Conservation (phyloP, 768 basidiomycete species). For the Sarcodon sp. region DNA sequence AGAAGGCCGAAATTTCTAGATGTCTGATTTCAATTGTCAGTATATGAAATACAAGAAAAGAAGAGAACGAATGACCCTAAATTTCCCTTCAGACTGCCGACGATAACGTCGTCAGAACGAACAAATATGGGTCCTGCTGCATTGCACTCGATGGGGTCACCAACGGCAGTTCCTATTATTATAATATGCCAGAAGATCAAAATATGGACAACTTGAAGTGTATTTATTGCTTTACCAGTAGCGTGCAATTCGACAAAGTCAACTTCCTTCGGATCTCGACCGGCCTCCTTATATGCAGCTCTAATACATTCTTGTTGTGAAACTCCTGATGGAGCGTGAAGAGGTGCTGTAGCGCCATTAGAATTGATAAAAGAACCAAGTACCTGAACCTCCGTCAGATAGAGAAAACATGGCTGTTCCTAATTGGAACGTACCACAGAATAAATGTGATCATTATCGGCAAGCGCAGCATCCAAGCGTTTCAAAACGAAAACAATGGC, state of each 20-base stretch:
- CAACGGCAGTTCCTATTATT: conserved; percentile 23
- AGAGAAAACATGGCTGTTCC: neutral
- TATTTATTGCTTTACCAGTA: conserved; percentile 21
- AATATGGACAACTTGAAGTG: neutral
- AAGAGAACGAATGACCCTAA: conserved; percentile 20
- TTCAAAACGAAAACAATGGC: conserved; percentile 26
- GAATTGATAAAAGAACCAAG: conserved; percentile 26
- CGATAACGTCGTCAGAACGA: conserved; percentile 15
- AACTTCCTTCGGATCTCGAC: conserved; percentile 22
- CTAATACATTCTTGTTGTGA: conserved; percentile 25
- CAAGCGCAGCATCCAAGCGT: conserved; percentile 22
- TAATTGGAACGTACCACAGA: conserved; percentile 16
- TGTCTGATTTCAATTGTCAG: conserved; percentile 13
- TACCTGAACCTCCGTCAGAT: conserved; percentile 15
- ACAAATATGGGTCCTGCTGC: conserved; percentile 27
- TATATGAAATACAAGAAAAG: neutral
- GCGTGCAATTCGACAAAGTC: conserved; percentile 39
- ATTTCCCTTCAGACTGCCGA: conserved; percentile 35
- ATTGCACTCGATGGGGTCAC: conserved; percentile 38
- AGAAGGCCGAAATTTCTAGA: conserved; percentile 28
- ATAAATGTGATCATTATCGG: conserved; percentile 27
- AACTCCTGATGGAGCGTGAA: conserved; percentile 24
- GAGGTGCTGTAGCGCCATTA: conserved; percentile 21
- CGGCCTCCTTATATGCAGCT: conserved; percentile 19
- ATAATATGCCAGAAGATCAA: neutral